Conservation (phyloP, 306 rosid genomes). For the Potentilla sterilis region DNA sequence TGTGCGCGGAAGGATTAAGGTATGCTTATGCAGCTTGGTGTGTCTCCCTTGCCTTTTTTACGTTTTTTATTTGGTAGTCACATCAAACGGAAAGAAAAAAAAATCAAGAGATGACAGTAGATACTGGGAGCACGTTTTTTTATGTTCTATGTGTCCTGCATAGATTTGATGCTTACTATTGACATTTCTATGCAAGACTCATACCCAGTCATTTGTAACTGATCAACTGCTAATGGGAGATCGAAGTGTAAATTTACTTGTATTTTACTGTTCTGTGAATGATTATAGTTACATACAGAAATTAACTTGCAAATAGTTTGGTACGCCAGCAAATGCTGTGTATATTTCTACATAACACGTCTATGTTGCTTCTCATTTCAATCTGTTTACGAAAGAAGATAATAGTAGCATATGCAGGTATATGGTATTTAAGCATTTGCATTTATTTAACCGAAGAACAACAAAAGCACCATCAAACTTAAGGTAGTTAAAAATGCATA, state of each 20-base stretch:
- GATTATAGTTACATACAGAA: neutral
- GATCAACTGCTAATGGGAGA: constrained; percentile 26
- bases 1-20: constrained; percentile 4
- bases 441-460: too few species aligned
- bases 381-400: too few species aligned
- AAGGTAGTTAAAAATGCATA: too few species aligned
- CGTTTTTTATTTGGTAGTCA: constrained; percentile 17
- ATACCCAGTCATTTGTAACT: constrained; percentile 23
- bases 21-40: constrained; percentile 16
- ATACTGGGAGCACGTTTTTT: constrained; percentile 38
- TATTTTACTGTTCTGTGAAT: neutral
- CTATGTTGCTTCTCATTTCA: too few species aligned
- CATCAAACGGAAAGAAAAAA: constrained; percentile 14
- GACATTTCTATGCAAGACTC: constrained; percentile 32
- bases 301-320: neutral
- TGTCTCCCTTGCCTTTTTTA: constrained; percentile 24
- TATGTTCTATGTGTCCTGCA: constrained; percentile 52
- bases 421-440: too few species aligned
- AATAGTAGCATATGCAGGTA: too few species aligned
- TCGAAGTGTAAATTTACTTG: constrained; percentile 18
- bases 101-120: constrained; percentile 19
- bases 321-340: neutral
- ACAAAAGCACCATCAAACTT: too few species aligned
- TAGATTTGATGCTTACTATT: constrained; percentile 33
- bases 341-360: neutral